Conservation (phyloP, 1,139 yeast genomes). For the Suhomyces choctaworum region DNA sequence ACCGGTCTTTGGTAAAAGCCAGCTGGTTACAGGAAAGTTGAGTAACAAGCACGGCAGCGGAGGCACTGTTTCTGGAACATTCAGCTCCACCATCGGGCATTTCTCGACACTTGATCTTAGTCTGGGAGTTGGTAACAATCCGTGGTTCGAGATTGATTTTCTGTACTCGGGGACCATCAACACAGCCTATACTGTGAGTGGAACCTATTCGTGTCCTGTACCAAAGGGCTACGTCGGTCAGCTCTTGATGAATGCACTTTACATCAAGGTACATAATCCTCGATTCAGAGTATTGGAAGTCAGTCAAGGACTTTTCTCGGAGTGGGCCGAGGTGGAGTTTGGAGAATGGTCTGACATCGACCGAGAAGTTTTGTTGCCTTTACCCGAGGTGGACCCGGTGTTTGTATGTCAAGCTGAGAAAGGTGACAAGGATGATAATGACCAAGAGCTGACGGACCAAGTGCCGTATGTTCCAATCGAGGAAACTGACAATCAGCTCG, state of each 20-base stretch:
- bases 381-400: slow-evolving; percentile 17
- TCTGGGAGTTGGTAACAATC: slow-evolving; percentile 5
- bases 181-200: slow-evolving; percentile 13
- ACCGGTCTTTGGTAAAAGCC: slow-evolving; percentile 14
- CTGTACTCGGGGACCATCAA: slow-evolving; percentile 5
- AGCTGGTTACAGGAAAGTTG: slow-evolving; percentile 24
- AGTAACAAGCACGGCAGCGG: slow-evolving; percentile 23
- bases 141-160: not conserved
- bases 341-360: slow-evolving; percentile 13
- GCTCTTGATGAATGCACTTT: slow-evolving; percentile 21
- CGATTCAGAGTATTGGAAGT: slow-evolving; percentile 12
- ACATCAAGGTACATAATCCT: slow-evolving; percentile 16
- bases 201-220: slow-evolving; percentile 20
- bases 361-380: slow-evolving; percentile 9
- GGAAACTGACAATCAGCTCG: no score
- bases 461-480: no score
- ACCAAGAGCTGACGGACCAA: no score
- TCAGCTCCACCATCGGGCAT: slow-evolving; percentile 18
- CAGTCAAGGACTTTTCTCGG: not conserved
- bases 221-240: slow-evolving; percentile 24
- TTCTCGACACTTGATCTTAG: slow-evolving; percentile 18
- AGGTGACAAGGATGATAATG: not conserved
- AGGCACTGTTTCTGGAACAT: slow-evolving; percentile 20
- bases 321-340: slow-evolving; percentile 1
- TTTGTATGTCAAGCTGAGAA: slow-evolving; percentile 9